phyloP scores from a whole-genome alignment of 768 basidiomycete species.

The Kwoniella europaea region DNA sequence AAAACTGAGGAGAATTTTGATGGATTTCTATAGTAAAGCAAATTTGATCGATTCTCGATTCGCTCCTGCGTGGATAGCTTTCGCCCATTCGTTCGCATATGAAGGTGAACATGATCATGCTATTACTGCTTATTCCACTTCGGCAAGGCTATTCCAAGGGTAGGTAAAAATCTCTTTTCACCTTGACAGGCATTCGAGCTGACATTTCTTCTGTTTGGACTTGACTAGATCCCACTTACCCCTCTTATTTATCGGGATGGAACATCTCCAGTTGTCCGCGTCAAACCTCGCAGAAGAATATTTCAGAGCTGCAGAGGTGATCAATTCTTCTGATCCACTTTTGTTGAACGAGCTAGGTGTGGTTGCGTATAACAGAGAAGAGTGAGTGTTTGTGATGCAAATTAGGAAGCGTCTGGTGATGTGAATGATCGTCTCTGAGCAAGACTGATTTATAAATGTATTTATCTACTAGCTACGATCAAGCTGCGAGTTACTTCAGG shows the following conservation, averaged over 20 bases:
- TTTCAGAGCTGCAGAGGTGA: constrained; percentile 73
- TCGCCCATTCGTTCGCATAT: constrained; percentile 94
- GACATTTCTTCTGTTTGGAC: no score
- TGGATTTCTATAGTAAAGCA: constrained; percentile 71
- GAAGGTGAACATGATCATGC: constrained; percentile 99
- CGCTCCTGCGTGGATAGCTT: constrained; percentile 95
- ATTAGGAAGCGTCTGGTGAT: no score
- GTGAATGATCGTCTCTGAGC: no score
- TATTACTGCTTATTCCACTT: constrained; percentile 96
- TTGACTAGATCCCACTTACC: constrained; percentile 84
- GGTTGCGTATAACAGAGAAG: constrained; percentile 82
- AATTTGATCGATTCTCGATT: constrained; percentile 96
- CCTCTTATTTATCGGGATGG: constrained; percentile 95
- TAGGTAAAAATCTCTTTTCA: constrained; percentile 52
- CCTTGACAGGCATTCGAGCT: not conserved
- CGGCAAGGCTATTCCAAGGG: constrained; percentile 93
- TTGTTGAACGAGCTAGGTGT: constrained; percentile 91
- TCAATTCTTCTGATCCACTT: constrained; percentile 87
- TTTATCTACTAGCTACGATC: constrained; percentile 80
- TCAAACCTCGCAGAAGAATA: constrained; percentile 82
- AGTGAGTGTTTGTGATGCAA: constrained; percentile 62
- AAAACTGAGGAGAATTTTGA: not conserved
- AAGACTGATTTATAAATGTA: no score
- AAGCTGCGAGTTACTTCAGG: constrained; percentile 73
- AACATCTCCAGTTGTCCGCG: constrained; percentile 89